Conservation (phyloP, 2,329 filamentous ascomycete genomes). For the Cladophialophora bantiana region DNA sequence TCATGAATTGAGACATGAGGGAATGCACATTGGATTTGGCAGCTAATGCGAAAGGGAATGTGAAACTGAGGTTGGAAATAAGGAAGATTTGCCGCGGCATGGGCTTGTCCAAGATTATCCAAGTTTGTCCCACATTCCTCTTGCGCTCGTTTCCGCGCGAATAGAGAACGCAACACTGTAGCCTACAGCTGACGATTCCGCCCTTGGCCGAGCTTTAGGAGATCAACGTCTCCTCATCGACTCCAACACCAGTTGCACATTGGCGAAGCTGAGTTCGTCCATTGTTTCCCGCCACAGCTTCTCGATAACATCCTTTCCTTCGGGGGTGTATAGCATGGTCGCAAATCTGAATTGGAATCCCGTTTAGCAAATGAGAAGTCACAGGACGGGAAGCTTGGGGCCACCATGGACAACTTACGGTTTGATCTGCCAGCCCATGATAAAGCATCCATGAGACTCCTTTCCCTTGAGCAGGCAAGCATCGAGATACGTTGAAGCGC, state of each 20-base stretch:
- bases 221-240: conserved; percentile 16
- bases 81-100: neutral
- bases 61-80: neutral
- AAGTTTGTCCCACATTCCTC: neutral
- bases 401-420: conserved; percentile 50
- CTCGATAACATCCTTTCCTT: conserved; percentile 48
- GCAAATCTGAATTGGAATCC: conserved; percentile 43
- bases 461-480: conserved; percentile 55
- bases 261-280: conserved; percentile 37
- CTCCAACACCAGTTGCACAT: conserved; percentile 25
- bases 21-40: neutral
- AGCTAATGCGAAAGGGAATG: neutral
- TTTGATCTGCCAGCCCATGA: conserved; percentile 57
- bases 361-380: conserved; percentile 42
- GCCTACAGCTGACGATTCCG: neutral
- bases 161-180: neutral
- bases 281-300: conserved; percentile 48
- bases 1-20: neutral
- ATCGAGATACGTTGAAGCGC: conserved; percentile 58
- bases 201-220: neutral
- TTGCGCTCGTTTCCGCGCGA: neutral
- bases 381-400: conserved; percentile 18
- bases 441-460: conserved; percentile 60
- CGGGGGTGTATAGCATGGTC: conserved; percentile 36
- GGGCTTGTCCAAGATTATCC: neutral